Percentiles rank a stretch among this genome's conserved stretches.
phyloP scores from a whole-genome alignment of 495 filamentous ascomycete species.

The Glonium stellatum region DNA sequence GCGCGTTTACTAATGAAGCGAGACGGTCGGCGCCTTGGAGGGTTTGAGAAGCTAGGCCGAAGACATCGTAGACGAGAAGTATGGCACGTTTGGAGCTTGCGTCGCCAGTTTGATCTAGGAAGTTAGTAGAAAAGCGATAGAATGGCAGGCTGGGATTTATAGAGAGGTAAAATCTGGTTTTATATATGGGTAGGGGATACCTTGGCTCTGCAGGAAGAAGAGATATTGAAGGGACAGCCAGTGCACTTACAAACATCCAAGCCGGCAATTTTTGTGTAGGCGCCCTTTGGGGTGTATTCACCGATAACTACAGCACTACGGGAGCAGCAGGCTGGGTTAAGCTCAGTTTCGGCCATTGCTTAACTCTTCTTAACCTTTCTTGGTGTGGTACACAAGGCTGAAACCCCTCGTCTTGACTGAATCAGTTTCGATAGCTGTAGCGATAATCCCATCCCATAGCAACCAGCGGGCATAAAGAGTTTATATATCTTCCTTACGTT shows the following conservation, averaged over 20 bases:
- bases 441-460: too few species aligned
- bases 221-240: not conserved
- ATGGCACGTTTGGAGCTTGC: slow-evolving; percentile 27
- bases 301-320: slow-evolving; percentile 48
- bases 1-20: slow-evolving; percentile 24
- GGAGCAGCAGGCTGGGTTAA: slow-evolving; percentile 30
- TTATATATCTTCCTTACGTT: too few species aligned
- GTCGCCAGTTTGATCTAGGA: slow-evolving; percentile 30
- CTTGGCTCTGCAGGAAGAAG: not conserved
- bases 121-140: not conserved
- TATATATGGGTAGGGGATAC: not conserved
- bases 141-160: not conserved
- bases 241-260: slow-evolving; percentile 22
- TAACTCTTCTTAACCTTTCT: not conserved
- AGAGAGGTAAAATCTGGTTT: not conserved
- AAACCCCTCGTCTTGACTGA: not conserved
- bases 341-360: not conserved
- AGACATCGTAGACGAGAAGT: slow-evolving; percentile 34
- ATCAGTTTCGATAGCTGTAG: too few species aligned
- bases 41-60: slow-evolving; percentile 29
- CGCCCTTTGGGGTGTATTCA: slow-evolving; percentile 4
- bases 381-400: too few species aligned
- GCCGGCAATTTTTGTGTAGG: not conserved
- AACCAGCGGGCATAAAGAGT: too few species aligned
- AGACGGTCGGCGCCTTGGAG: slow-evolving; percentile 32